Percentiles rank a stretch among this genome's conserved stretches.
These are phyloP conservation scores for Lachnellula hyalina DNA, from an alignment of 2,329 filamentous ascomycete genomes.

Conservation along the genomic window DNA sequence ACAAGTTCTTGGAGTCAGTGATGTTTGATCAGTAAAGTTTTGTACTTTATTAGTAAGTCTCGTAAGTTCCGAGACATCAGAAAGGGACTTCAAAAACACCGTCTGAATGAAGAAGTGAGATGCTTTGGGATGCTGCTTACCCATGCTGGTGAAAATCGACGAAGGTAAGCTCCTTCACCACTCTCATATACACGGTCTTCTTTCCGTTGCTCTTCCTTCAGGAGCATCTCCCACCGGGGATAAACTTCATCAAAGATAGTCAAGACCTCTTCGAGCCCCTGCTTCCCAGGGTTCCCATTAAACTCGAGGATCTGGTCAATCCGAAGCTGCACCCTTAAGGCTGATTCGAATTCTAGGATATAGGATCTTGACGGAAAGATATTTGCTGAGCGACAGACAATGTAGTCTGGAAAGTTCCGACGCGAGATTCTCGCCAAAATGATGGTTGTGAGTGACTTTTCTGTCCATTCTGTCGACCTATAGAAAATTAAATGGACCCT, in stretches of 20 bases:
- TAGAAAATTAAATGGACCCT: constrained; percentile 95
- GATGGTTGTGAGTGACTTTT: constrained; percentile 91
- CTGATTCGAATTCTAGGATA: constrained; percentile 84
- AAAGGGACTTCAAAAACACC: too few relatives aligned
- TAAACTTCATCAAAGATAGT: constrained; percentile 69
- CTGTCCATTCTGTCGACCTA: constrained; percentile 92
- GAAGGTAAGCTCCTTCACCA: constrained; percentile 82
- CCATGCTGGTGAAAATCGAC: constrained; percentile 85
- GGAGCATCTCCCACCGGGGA: constrained; percentile 70
- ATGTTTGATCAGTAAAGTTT: too few relatives aligned
- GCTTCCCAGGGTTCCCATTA: constrained; percentile 61
- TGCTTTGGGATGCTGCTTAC: constrained; percentile 26
- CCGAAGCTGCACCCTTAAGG: constrained; percentile 72
- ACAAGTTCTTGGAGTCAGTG: too few relatives aligned
- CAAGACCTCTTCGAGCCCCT: constrained; percentile 62
- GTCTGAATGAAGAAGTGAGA: too few relatives aligned
- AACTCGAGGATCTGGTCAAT: constrained; percentile 81
- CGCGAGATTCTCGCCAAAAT: constrained; percentile 87
- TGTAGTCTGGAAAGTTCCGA: constrained; percentile 82
- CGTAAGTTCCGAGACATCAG: too few relatives aligned
- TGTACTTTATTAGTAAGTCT: too few relatives aligned
- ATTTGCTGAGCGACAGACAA: constrained; percentile 83
- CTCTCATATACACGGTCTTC: constrained; percentile 72
- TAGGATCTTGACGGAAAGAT: constrained; percentile 75
- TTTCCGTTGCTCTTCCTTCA: constrained; percentile 70